Evolutionary conservation across 305 asterid genomes (phyloP).

Genomic region (Ajuga reptans): DNA sequence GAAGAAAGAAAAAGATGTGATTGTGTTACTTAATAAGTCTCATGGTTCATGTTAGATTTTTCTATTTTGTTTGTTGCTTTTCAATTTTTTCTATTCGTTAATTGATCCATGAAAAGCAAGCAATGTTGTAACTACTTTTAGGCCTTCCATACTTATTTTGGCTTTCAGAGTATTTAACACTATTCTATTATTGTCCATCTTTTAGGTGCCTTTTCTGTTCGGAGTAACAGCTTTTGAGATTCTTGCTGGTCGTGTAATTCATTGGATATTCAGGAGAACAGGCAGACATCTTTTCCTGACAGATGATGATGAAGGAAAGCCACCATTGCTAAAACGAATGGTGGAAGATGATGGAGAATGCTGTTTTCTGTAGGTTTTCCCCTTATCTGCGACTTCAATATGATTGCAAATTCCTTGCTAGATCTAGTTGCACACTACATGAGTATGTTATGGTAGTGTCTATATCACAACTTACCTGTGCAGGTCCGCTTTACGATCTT

Average conservation of each 20-base stretch:
- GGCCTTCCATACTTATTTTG: background rate
- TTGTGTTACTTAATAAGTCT: background rate
- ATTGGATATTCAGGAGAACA: constrained; percentile 88
- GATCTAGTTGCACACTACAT: background rate
- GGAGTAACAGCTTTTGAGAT: constrained; percentile 81
- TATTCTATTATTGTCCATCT: constrained; percentile 6
- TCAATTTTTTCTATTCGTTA: background rate
- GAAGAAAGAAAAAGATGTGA: background rate
- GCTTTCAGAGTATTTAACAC: background rate
- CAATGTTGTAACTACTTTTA: background rate
- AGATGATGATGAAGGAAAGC: constrained; percentile 73
- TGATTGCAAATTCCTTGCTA: background rate
- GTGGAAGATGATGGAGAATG: constrained; percentile 60
- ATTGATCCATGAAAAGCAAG: background rate
- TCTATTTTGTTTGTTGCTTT: background rate
- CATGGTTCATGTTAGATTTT: background rate
- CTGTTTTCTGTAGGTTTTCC: constrained; percentile 58
- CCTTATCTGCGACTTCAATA: background rate
- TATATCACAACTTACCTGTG: constrained; percentile 18
- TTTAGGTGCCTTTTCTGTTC: constrained; percentile 92
- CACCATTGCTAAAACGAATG: constrained; percentile 78
- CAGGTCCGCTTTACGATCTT: constrained; percentile 78
- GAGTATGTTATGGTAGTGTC: background rate
- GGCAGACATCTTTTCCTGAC: constrained; percentile 90
- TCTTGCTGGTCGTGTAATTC: constrained; percentile 61